Conservation (phyloP, 805 yeast genomes). For the Zygosaccharomyces bailii region DNA sequence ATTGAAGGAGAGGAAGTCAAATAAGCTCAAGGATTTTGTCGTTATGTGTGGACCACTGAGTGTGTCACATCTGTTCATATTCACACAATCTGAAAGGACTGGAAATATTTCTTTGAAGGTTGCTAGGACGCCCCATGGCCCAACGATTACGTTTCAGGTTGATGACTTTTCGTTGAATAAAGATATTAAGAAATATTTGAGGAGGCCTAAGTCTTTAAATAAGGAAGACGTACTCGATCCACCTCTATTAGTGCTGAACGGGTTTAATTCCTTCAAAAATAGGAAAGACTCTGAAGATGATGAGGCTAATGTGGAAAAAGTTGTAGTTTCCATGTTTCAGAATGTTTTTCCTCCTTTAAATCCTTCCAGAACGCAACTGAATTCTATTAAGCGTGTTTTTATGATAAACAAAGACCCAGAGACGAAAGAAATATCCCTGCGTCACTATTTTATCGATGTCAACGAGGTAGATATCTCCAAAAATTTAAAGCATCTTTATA, state of each 20-base stretch:
- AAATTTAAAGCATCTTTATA: conserved; percentile 67
- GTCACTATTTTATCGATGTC: conserved; percentile 89
- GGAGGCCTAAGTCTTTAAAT: conserved; percentile 73
- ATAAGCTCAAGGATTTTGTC: conserved; percentile 85
- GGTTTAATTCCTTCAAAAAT: conserved; percentile 48
- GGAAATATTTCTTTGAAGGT: conserved; percentile 82
- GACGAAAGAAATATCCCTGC: conserved; percentile 71
- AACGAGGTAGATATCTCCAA: conserved; percentile 75
- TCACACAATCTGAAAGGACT: conserved; percentile 71
- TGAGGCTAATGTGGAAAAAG: conserved; percentile 62
- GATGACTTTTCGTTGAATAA: conserved; percentile 73
- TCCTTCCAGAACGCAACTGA: conserved; percentile 74
- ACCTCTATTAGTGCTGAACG: conserved; percentile 88
- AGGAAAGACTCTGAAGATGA: conserved; percentile 14
- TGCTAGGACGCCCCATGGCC: conserved; percentile 90
- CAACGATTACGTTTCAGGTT: conserved; percentile 81
- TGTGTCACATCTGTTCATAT: conserved; percentile 81
- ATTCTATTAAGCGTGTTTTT: conserved; percentile 76
- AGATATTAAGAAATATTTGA: conserved; percentile 69
- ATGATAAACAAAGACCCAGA: conserved; percentile 71
- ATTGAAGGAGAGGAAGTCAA: conserved; percentile 79
- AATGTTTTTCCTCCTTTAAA: conserved; percentile 94
- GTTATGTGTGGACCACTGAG: conserved; percentile 99
- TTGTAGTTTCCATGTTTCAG: conserved; percentile 86
- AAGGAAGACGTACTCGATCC: conserved; percentile 71